Base-by-base conservation (phyloP, 129 eudicot genomes). In the Lonicera japonica region DNA sequence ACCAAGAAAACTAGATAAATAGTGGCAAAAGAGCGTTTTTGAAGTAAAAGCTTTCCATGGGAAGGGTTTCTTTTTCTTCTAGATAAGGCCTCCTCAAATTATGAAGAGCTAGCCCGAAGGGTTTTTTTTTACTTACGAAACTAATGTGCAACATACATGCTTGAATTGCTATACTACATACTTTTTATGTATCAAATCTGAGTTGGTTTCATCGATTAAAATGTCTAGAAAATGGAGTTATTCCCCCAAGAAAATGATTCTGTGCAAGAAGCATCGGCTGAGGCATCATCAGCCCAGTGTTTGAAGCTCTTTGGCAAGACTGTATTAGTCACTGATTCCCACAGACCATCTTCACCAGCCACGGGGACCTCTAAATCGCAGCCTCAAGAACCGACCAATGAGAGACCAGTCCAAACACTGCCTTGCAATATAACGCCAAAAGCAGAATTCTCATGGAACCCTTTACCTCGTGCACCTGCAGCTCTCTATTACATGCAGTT, bases 271-370 rank as follows among this genome's bases (percentile, higher is more conserved):
- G 66, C 68, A 60, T 69, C 78, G 45, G 71, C 69, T 1, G 88
- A 66, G 14, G 41, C 43, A 50, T 69, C 71, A 56, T 70, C 78
- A 8, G 50, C 82, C 11, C 90, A 75, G 64, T 61, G 82, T 75
- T 59, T 87, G 70, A 86, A 83, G 78, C 87, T 90, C 21, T 90
- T 90, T 65, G 97, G 97, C 46, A 75, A 91, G 77, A 87, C 85
- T 0, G 79, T 90, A 0, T 57, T 82, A 39, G 77, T 90, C 45
- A 67, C 60, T 0, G 80, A 86, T 70, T 56, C 80, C 15, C 51
- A 56, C 1, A 62, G 61, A 25, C 73, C 85, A 19, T 59, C 74
- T 24, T 57, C 76, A 43, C 25, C 53, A 29, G 6, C 36, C 36
- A 6, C 36, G 6, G 36, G 55, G 41, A 19, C 68, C 11, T n/a